phyloP scores from a whole-genome alignment of 1,284 basidiomycete species.

The Pseudozyma pruni region DNA sequence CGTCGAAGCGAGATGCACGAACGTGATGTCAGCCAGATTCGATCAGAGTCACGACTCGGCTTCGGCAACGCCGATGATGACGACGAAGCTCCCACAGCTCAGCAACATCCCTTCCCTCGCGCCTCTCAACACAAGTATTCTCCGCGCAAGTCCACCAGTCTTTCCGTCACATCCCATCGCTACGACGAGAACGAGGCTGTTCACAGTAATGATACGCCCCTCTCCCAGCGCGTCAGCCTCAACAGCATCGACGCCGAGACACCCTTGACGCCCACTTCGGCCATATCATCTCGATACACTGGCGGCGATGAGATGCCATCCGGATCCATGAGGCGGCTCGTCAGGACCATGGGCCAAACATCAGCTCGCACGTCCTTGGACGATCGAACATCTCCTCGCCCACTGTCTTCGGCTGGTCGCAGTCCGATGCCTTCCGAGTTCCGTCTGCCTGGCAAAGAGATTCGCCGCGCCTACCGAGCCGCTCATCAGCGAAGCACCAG shows the following conservation, averaged over 20 bases:
- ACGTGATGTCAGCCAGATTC: conserved; percentile 50
- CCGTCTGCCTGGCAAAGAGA: conserved; percentile 43
- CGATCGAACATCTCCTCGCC: conserved; percentile 13
- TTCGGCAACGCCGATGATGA: conserved; percentile 18
- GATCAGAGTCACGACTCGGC: conserved; percentile 50
- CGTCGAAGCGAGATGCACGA: conserved; percentile 50
- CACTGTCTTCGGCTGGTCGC: conserved; percentile 14
- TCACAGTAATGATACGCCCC: neutral
- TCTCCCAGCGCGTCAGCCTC: neutral
- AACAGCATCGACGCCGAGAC: neutral
- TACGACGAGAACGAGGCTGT: conserved; percentile 10
- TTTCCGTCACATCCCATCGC: conserved; percentile 19
- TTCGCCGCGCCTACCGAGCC: conserved; percentile 40
- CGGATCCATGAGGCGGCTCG: conserved; percentile 22
- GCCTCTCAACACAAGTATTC: conserved; percentile 36
- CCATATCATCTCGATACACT: conserved; percentile 17
- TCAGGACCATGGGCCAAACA: conserved; percentile 16
- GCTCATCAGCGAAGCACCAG: conserved; percentile 25
- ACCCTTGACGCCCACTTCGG: conserved; percentile 12
- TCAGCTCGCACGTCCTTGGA: conserved; percentile 27
- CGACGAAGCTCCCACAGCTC: conserved; percentile 2
- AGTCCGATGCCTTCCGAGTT: conserved; percentile 49
- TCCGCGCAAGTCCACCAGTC: conserved; percentile 40
- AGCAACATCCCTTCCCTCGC: conserved; percentile 21
- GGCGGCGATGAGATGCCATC: conserved; percentile 14